These are phyloP conservation scores for Puccinia brachypodii DNA, from an alignment of 1,284 basidiomycete genomes.

Conservation along the genomic window DNA sequence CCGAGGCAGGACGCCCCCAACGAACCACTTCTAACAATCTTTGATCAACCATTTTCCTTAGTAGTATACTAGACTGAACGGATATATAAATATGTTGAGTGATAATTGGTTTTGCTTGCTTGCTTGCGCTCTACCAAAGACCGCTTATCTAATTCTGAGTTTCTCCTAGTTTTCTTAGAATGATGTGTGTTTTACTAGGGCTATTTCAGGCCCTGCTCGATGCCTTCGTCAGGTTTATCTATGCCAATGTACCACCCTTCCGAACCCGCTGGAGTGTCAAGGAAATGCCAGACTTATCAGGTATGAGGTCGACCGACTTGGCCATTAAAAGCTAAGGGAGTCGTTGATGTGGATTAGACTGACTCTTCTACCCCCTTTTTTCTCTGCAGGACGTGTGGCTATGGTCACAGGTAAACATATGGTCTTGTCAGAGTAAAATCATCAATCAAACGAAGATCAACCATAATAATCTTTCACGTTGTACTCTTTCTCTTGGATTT, in stretches of 20 bases:
- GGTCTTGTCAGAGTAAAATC: not conserved
- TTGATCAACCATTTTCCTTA: no score
- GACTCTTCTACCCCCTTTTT: not conserved
- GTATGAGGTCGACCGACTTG: not conserved
- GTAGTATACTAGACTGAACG: no score
- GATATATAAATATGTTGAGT: no score
- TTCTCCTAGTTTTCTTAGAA: not conserved
- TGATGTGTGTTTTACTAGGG: not conserved
- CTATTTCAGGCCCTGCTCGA: not conserved
- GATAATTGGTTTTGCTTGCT: not conserved
- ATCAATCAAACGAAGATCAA: not conserved
- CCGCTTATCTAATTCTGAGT: not conserved
- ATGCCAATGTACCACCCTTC: not conserved
- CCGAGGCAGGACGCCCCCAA: no score
- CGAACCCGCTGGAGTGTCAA: not conserved
- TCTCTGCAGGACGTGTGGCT: not conserved
- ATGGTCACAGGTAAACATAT: constrained; percentile 18
- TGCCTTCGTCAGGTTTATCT: not conserved
- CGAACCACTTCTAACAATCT: no score
- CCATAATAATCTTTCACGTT: not conserved
- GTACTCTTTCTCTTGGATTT: not conserved
- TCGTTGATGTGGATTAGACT: not conserved
- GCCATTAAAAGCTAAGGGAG: not conserved
- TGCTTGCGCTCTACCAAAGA: not conserved
- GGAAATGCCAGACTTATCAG: constrained; percentile 22